These are phyloP conservation scores for Leccinum rimulosum DNA, from an alignment of 768 basidiomycete species.

Conservation along the genomic window DNA sequence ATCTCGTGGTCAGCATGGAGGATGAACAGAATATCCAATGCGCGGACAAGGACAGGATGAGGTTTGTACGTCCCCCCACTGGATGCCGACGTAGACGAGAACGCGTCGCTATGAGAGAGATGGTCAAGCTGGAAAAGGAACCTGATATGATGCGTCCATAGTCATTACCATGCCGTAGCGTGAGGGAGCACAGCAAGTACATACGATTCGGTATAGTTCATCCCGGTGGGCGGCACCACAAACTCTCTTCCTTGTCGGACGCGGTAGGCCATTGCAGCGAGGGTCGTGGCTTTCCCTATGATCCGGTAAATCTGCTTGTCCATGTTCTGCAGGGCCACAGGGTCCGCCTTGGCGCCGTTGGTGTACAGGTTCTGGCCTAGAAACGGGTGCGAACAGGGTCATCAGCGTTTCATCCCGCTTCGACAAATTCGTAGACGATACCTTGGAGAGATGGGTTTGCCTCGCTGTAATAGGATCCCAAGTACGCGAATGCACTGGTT, in stretches of 20 bases:
- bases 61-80: conserved; percentile 64
- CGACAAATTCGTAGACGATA: conserved; percentile 15
- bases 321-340: conserved; percentile 70
- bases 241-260: conserved; percentile 89
- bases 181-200: neutral
- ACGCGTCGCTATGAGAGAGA: conserved; percentile 39
- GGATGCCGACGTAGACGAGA: conserved; percentile 34
- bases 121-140: conserved; percentile 93
- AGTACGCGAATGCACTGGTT: conserved; percentile 81
- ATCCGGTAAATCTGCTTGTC: conserved; percentile 90
- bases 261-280: conserved; percentile 95
- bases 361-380: conserved; percentile 79
- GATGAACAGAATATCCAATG: conserved; percentile 84
- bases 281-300: conserved; percentile 84
- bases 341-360: conserved; percentile 61
- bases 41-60: conserved; percentile 82
- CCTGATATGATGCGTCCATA: conserved; percentile 31
- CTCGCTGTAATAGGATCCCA: conserved; percentile 85
- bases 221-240: conserved; percentile 76
- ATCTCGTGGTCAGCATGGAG: conserved; percentile 90
- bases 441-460: conserved; percentile 89
- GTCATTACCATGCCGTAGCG: neutral
- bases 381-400: neutral
- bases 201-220: conserved; percentile 83
- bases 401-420: conserved; percentile 3